A percentile compares a stretch with the other conserved stretches of the same genome.
Conservation (phyloP, 495 filamentous ascomycete species). For the Daldinia decipiens region DNA sequence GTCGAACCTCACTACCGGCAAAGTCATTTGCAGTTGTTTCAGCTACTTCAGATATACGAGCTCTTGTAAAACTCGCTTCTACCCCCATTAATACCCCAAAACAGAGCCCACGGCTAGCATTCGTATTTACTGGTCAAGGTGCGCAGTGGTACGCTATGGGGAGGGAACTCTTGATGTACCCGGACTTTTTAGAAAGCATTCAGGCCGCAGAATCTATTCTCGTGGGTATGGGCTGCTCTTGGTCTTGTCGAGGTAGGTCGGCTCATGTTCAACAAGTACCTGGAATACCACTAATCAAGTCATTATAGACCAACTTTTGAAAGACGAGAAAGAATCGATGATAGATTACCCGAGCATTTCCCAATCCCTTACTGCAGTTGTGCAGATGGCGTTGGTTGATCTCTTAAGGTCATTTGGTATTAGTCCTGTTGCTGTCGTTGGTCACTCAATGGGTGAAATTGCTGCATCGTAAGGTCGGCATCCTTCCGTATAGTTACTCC, state of each 20-base stretch:
- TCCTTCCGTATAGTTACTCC: background rate
- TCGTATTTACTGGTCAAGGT: background rate
- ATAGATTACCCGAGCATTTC: background rate
- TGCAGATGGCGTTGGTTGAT: background rate
- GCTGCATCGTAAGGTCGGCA: background rate
- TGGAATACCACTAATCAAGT: background rate
- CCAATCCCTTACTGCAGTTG: background rate
- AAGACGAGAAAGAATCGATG: background rate
- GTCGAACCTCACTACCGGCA: background rate
- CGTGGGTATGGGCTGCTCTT: background rate
- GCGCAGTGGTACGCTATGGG: background rate
- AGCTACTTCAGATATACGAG: background rate
- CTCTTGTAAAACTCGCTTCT: background rate
- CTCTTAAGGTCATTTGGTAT: background rate
- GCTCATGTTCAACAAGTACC: background rate
- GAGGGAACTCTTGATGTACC: background rate
- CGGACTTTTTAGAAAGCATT: background rate
- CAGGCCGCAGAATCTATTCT: background rate
- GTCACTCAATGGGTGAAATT: background rate
- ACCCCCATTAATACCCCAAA: background rate
- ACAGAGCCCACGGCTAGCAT: background rate
- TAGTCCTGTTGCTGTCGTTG: background rate
- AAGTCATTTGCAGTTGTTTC: background rate
- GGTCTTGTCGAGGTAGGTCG: background rate
- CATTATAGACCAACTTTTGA: background rate